Evolutionary conservation across 1,284 basidiomycete species (phyloP).

Genomic region (Ceratobasidium sp.): DNA sequence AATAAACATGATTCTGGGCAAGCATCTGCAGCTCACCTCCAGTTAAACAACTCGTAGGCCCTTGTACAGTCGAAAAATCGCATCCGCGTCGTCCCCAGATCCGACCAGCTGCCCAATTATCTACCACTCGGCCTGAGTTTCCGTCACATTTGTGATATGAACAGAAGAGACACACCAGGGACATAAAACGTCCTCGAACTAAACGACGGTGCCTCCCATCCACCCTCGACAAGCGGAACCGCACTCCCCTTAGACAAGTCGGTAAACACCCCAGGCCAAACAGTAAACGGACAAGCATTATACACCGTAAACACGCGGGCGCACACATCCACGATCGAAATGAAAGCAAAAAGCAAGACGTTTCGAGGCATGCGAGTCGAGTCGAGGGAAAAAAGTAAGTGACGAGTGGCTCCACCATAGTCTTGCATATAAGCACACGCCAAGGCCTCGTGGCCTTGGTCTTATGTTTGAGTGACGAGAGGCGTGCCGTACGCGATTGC

Average conservation of each 20-base stretch:
- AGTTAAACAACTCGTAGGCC: conserved; percentile 66
- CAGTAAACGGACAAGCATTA: conserved; percentile 56
- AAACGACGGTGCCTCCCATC: conserved; percentile 62
- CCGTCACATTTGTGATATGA: not conserved
- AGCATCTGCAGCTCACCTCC: conserved; percentile 54
- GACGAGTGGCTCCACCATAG: not conserved
- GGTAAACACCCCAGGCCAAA: conserved; percentile 48
- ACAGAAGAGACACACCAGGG: conserved; percentile 51
- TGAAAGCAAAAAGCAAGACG: conserved; percentile 47
- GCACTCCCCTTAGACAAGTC: conserved; percentile 43
- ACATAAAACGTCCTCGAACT: conserved; percentile 60
- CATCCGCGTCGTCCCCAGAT: conserved; percentile 65
- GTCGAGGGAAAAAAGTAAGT: not conserved
- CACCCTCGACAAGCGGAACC: conserved; percentile 51
- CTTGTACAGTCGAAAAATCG: conserved; percentile 63
- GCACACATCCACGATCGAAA: conserved; percentile 50
- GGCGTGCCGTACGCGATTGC: conserved; percentile 14
- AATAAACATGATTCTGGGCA: not conserved
- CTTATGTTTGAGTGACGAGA: conserved; percentile 15
- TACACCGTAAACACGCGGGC: conserved; percentile 62
- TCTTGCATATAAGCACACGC: conserved; percentile 32
- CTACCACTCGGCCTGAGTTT: conserved; percentile 17
- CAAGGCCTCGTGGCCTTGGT: conserved; percentile 29
- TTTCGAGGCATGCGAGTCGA: not conserved
- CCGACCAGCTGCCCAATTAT: conserved; percentile 64